Base-by-base conservation (phyloP, 768 basidiomycete species). In the Panaeolus papilionaceus region DNA sequence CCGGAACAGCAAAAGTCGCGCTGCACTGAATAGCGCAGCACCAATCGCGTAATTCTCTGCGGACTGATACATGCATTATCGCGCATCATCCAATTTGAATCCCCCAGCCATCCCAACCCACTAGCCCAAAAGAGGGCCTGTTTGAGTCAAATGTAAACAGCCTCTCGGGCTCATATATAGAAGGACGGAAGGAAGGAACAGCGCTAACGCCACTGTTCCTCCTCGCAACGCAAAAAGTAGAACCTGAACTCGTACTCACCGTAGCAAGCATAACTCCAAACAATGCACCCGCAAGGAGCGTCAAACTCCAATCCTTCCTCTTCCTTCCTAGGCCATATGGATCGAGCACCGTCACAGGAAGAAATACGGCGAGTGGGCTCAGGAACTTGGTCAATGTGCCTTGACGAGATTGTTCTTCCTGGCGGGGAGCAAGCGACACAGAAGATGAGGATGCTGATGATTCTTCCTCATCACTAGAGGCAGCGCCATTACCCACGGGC, bases 221-320 rank as follows among this genome's bases (percentile, higher is more conserved):
- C 8, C 54, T 16, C 54, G 3, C 20, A 58, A 4, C 9, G 18
- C 10, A 37, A 33, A 58, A 58, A 16, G 12, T 3, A 20, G 20
- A 33, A 23, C 47, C 7, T 23, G 47, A 51, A 58, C 28, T 58
- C 14, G 54, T 12, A 80, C 89, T 77, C 73, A 92, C 92, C 65
- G 85, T 81, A n/a, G 92, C 84, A 64, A 95, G 84, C 72, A 88
- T 81, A 74, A 88, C 84, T 18, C 78, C 80, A 75, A 93, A 91
- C 66, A 92, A 75, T 2, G 88, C 85, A 1, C 84, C 67, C 3
- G 87, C 92, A 3, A 96, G 79, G 64, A 89, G 80, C 2, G 92
- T 93, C 73, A 97, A 76, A 74, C 90, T 94, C 92, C 92, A 96
- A 76, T 96, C 95, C 70, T 81, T 86, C 42, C 68, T 68, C 69